A percentile compares a stretch with the other conserved stretches of the same genome.
Evolutionary conservation across 148 eudicot species (phyloP).

Genomic region (Chenopodium quinoa): DNA sequence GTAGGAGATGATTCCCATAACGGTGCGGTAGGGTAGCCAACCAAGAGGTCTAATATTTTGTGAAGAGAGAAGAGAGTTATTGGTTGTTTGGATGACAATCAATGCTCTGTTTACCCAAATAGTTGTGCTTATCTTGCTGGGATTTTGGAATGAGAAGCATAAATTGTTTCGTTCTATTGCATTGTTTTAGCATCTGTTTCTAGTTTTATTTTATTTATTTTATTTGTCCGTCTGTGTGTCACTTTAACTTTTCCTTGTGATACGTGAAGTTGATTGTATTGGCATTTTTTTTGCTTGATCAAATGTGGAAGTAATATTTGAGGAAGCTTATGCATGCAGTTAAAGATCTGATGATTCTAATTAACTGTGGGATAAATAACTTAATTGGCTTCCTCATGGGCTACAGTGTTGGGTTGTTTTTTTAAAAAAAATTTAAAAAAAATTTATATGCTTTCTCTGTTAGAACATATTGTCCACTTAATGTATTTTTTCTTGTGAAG

Average conservation of each 20-base stretch:
- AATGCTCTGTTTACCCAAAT: neutral
- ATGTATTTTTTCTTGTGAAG: too few relatives aligned
- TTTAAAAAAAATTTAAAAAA: too few relatives aligned
- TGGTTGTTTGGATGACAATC: neutral
- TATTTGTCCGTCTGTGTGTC: too few relatives aligned
- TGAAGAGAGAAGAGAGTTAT: neutral
- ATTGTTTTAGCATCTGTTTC: neutral
- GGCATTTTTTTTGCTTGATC: neutral
- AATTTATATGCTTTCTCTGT: too few relatives aligned
- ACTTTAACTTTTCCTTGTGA: neutral
- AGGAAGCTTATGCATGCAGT: neutral
- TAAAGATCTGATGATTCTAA: neutral
- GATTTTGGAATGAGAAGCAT: neutral
- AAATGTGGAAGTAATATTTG: neutral
- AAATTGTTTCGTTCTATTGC: neutral
- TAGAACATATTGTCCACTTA: too few relatives aligned
- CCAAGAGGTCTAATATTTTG: too few relatives aligned
- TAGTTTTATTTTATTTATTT: too few relatives aligned
- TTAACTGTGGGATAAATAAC: too few relatives aligned
- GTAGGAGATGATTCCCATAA: neutral
- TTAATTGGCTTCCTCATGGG: too few relatives aligned
- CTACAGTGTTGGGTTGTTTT: too few relatives aligned
- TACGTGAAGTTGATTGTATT: neutral
- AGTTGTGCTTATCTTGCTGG: neutral
- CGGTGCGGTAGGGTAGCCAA: neutral